Conservation (phyloP, 441 rosid species). For the Jatropha podagrica region DNA sequence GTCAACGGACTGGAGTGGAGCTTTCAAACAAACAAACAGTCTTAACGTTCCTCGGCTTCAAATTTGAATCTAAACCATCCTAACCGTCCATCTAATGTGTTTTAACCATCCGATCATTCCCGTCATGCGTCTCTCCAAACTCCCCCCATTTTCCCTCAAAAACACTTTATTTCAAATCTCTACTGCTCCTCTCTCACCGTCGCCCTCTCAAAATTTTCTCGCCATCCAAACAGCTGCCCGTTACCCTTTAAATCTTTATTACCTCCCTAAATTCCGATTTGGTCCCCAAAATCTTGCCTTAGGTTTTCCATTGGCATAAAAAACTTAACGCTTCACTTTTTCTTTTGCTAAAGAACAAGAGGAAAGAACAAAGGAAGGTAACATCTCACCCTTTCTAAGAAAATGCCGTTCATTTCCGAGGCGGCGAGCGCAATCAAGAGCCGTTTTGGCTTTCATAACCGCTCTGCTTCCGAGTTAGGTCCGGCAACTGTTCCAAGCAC, state of each 20-base stretch:
- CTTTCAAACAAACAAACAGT: background rate
- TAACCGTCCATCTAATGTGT: slow-evolving; percentile 39
- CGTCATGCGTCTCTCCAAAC: background rate
- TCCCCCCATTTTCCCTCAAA: slow-evolving; percentile 22
- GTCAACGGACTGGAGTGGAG: background rate
- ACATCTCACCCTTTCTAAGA: background rate
- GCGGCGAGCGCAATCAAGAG: slow-evolving; percentile 82
- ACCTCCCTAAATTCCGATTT: background rate
- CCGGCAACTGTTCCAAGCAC: slow-evolving; percentile 38
- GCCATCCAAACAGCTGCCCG: background rate
- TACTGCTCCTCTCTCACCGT: slow-evolving; percentile 9
- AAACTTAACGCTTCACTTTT: background rate
- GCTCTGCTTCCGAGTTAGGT: slow-evolving; percentile 44
- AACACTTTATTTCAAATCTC: slow-evolving; percentile 27
- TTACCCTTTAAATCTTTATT: too few species aligned
- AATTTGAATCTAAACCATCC: slow-evolving; percentile 40
- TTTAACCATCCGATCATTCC: slow-evolving; percentile 44
- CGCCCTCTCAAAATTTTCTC: slow-evolving; percentile 20
- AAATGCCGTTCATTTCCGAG: slow-evolving; percentile 82
- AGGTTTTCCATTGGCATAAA: slow-evolving; percentile 3
- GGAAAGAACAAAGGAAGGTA: background rate
- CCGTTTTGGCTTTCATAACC: slow-evolving; percentile 79
- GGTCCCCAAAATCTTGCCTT: background rate
- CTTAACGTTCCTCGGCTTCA: slow-evolving; percentile 27
- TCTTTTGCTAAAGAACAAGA: too few species aligned